phyloP scores from a whole-genome alignment of 2,329 filamentous ascomycete genomes.

The Xylariaceae sp. region DNA sequence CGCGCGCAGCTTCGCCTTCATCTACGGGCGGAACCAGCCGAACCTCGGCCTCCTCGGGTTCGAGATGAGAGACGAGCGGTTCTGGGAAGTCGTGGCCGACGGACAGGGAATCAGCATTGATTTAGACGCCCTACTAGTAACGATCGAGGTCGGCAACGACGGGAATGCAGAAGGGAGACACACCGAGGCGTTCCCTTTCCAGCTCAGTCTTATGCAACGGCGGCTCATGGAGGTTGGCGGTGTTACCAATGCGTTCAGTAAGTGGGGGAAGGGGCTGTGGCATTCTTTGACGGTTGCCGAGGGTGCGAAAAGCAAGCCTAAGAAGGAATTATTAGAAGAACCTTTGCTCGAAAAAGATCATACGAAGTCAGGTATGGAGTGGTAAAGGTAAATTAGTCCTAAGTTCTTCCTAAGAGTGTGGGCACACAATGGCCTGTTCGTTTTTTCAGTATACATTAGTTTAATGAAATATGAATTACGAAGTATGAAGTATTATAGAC shows the following conservation, averaged over 20 bases:
- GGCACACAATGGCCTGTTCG: too few species aligned
- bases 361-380: too few species aligned
- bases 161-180: slow-evolving; percentile 15
- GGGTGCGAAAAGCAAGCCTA: too few species aligned
- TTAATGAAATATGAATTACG: too few species aligned
- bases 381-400: too few species aligned
- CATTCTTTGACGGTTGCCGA: neutral
- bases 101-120: slow-evolving; percentile 47
- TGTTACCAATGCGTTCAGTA: slow-evolving; percentile 46
- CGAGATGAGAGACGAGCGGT: slow-evolving; percentile 45
- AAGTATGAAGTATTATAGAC: too few species aligned
- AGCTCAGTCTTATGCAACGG: slow-evolving; percentile 47
- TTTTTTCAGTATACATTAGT: too few species aligned
- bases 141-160: slow-evolving; percentile 28
- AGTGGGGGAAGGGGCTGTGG: slow-evolving; percentile 41
- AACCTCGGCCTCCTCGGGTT: slow-evolving; percentile 52
- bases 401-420: too few species aligned
- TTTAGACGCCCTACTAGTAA: slow-evolving; percentile 24
- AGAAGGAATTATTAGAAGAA: too few species aligned
- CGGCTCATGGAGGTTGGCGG: slow-evolving; percentile 45
- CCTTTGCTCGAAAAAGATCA: too few species aligned
- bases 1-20: slow-evolving; percentile 52
- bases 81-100: slow-evolving; percentile 45
- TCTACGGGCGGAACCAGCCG: slow-evolving; percentile 52
- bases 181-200: slow-evolving; percentile 42